phyloP scores from a whole-genome alignment of 73 alveolate species.

The Paramecium pentaurelia region DNA sequence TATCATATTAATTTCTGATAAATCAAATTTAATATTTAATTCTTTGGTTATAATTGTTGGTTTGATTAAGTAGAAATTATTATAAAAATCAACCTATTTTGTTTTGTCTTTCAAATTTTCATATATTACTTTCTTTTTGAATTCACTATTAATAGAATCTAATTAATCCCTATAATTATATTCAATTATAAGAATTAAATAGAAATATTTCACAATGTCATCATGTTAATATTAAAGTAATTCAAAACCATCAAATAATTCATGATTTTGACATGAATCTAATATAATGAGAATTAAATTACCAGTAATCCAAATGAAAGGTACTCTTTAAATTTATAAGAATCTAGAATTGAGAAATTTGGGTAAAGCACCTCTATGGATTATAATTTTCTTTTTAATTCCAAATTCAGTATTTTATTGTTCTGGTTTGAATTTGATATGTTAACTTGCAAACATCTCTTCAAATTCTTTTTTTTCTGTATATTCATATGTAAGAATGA shows the following conservation, averaged over 20 bases:
- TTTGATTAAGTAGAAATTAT: not conserved
- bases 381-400: not conserved
- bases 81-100: not conserved
- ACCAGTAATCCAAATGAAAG: conserved; percentile 33
- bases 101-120: not conserved
- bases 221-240: not conserved
- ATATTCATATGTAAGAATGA: not conserved
- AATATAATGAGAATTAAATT: not conserved
- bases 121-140: not conserved
- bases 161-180: not conserved
- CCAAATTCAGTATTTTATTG: not conserved
- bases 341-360: not conserved
- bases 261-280: not conserved
- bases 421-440: not conserved
- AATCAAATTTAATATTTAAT: not conserved
- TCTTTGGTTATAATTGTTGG: not conserved
- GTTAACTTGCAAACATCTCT: not conserved
- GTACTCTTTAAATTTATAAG: not conserved
- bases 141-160: not conserved
- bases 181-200: not conserved
- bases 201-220: not conserved
- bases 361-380: not conserved
- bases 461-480: conserved; percentile 19
- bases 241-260: not conserved
- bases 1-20: not conserved